These are phyloP conservation scores for Capronia americana DNA, from an alignment of 2,329 filamentous ascomycete species.

Conservation along the genomic window DNA sequence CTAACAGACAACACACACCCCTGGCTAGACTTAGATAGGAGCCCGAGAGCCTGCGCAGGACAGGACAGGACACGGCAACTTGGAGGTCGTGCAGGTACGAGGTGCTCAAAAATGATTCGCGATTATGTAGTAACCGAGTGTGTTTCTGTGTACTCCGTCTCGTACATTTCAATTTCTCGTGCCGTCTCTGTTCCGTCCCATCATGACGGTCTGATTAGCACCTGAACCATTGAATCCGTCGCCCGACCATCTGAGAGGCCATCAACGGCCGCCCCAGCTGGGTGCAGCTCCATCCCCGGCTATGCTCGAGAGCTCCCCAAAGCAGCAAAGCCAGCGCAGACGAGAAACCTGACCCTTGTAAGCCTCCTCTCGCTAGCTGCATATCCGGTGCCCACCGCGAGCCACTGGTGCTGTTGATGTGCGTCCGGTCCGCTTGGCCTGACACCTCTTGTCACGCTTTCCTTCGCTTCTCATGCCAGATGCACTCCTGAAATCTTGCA, in stretches of 20 bases:
- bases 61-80: no score
- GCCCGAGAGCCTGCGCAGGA: neutral
- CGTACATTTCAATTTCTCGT: slow-evolving; percentile 1
- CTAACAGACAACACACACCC: neutral
- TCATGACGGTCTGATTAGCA: neutral
- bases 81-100: slow-evolving; percentile 7
- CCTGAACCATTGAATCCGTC: slow-evolving; percentile 10
- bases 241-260: neutral
- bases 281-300: slow-evolving; percentile 8
- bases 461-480: slow-evolving; percentile 31
- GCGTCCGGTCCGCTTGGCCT: slow-evolving; percentile 28
- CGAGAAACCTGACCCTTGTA: slow-evolving; percentile 25
- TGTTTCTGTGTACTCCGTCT: no score
- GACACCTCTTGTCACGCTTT: slow-evolving; percentile 32
- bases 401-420: slow-evolving; percentile 5
- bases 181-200: neutral
- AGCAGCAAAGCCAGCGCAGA: slow-evolving; percentile 1
- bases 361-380: slow-evolving; percentile 25
- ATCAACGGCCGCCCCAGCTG: neutral
- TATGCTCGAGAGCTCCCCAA: neutral
- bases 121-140: no score
- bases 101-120: no score
- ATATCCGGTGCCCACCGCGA: slow-evolving; percentile 14
- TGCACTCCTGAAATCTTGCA: slow-evolving; percentile 31
- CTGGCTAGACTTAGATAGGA: slow-evolving; percentile 27